Evolutionary conservation across 2,329 filamentous ascomycete species (phyloP).

Genomic region (Knufia petricola): DNA sequence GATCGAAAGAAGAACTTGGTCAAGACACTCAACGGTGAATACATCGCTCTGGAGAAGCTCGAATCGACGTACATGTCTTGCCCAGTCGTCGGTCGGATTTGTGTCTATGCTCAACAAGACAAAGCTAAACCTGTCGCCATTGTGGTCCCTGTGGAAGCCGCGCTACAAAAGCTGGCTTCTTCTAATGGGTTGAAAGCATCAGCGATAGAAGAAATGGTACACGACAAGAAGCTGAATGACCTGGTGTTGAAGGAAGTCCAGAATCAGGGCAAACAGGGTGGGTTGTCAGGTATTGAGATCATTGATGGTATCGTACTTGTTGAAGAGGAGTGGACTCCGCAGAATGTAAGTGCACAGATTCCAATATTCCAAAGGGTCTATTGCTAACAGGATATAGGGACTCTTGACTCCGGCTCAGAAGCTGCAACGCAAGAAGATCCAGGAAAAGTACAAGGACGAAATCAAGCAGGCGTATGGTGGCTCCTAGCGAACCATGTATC

Average conservation of each 20-base stretch:
- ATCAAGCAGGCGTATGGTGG: conserved; percentile 50
- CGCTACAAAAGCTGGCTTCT: conserved; percentile 46
- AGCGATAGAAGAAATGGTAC: conserved; percentile 57
- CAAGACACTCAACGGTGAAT: conserved; percentile 91
- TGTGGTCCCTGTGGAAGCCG: conserved; percentile 54
- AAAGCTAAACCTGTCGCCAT: conserved; percentile 73
- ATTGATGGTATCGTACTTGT: conserved; percentile 67
- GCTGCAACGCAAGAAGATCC: conserved; percentile 59
- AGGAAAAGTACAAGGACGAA: conserved; percentile 52
- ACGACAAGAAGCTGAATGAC: conserved; percentile 54
- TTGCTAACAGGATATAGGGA: conserved; percentile 36
- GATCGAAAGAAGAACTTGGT: conserved; percentile 98
- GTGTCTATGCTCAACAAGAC: conserved; percentile 69
- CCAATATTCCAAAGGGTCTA: background rate
- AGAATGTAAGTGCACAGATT: conserved; percentile 48
- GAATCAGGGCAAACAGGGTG: conserved; percentile 53
- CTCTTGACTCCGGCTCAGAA: conserved; percentile 63
- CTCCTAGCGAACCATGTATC: conserved; percentile 8
- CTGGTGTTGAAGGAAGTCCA: conserved; percentile 64
- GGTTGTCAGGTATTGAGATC: conserved; percentile 62
- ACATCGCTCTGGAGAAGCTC: conserved; percentile 92
- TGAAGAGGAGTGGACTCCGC: conserved; percentile 81
- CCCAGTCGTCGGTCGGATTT: conserved; percentile 73
- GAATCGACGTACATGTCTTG: conserved; percentile 81
- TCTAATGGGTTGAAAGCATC: conserved; percentile 55